Conservation (phyloP, 73 alveolate genomes). For the Tetrahymena elliotti region DNA sequence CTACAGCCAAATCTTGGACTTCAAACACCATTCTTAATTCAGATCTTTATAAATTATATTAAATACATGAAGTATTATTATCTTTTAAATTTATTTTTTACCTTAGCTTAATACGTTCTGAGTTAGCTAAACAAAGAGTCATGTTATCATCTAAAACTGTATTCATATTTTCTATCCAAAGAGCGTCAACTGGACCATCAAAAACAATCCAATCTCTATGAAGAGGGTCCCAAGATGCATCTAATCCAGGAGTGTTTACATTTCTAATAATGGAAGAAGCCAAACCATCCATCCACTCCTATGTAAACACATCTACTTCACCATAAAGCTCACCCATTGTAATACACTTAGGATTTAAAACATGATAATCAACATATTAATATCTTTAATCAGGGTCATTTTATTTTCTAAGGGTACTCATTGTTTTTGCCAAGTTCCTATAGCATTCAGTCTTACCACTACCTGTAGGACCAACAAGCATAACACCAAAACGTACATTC, state of each 20-base stretch:
- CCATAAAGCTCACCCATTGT: conserved; percentile 93
- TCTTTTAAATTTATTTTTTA: background rate
- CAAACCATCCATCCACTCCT: conserved; percentile 95
- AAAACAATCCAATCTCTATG: conserved; percentile 79
- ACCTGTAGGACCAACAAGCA: conserved; percentile 96
- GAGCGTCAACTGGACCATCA: conserved; percentile 91
- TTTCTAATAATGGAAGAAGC: conserved; percentile 92
- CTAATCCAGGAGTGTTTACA: conserved; percentile 44
- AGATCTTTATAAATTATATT: background rate
- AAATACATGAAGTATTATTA: conserved; percentile 25
- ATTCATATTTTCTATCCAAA: conserved; percentile 87
- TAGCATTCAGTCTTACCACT: conserved; percentile 90
- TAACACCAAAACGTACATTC: conserved; percentile 92
- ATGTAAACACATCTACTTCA: conserved; percentile 81
- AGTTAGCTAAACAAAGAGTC: conserved; percentile 70
- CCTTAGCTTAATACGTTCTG: conserved; percentile 69
- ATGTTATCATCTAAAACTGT: conserved; percentile 81
- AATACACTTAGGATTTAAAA: conserved; percentile 89
- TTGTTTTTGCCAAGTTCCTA: conserved; percentile 78
- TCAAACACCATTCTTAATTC: conserved; percentile 68
- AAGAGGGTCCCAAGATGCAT: conserved; percentile 44
- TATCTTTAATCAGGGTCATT: conserved; percentile 71
- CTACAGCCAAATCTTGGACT: conserved; percentile 67
- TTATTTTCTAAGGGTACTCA: conserved; percentile 72
- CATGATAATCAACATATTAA: conserved; percentile 60